Conservation (phyloP, 768 basidiomycete species). For the Boletus coccyginus region DNA sequence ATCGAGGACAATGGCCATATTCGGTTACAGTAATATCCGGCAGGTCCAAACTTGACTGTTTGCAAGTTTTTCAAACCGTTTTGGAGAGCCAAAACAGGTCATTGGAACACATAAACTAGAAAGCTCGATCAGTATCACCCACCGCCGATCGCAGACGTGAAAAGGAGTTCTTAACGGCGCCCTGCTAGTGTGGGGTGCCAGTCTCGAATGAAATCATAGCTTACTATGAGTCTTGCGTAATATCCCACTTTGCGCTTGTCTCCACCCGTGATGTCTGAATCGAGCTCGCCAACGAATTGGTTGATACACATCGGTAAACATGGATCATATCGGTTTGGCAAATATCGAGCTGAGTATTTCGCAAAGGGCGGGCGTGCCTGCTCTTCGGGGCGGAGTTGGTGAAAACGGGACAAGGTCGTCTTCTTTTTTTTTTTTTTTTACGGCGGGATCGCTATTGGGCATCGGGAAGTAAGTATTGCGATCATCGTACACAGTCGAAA, state of each 20-base stretch:
- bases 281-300: slow-evolving; percentile 35
- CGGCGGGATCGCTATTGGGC: neutral
- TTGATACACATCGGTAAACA: slow-evolving; percentile 38
- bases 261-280: slow-evolving; percentile 18
- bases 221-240: slow-evolving; percentile 58
- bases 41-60: neutral
- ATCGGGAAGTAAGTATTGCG: neutral
- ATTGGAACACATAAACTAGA: slow-evolving; percentile 60
- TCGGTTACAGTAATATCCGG: no score
- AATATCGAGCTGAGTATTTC: slow-evolving; percentile 36
- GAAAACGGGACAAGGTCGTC: slow-evolving; percentile 16
- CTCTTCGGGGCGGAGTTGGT: neutral
- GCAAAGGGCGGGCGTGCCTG: slow-evolving; percentile 25
- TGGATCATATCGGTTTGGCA: slow-evolving; percentile 36
- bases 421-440: neutral
- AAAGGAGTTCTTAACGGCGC: slow-evolving; percentile 60
- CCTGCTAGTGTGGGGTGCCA: neutral
- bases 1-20: no score
- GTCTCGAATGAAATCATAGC: neutral
- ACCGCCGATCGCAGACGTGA: slow-evolving; percentile 61
- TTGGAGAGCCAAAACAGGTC: slow-evolving; percentile 66
- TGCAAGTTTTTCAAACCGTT: slow-evolving; percentile 60
- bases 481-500: neutral
- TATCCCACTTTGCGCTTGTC: slow-evolving; percentile 44
- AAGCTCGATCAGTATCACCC: slow-evolving; percentile 68